Conservation (phyloP, 345 rosid species). For the Salix udensis region DNA sequence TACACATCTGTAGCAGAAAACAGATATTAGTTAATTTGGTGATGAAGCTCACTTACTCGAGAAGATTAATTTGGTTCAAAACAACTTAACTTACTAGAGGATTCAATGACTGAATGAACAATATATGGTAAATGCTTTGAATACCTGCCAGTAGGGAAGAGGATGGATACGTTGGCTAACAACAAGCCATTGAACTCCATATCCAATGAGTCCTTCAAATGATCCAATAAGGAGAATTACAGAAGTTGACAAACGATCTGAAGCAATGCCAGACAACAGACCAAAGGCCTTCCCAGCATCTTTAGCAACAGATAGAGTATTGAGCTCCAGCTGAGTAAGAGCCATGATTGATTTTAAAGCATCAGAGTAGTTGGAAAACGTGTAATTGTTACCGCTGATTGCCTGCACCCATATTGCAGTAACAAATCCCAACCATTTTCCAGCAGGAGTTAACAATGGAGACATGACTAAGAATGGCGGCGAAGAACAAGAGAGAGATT, state of each 20-base stretch:
- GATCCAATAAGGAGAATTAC: conserved; percentile 45
- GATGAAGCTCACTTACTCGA: no score
- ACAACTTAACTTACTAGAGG: no score
- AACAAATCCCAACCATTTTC: conserved; percentile 65
- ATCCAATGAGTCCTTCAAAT: conserved; percentile 51
- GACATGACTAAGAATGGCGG: neutral
- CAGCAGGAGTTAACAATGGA: conserved; percentile 19
- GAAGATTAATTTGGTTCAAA: no score
- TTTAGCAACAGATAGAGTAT: conserved; percentile 55
- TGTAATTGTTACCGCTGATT: conserved; percentile 60
- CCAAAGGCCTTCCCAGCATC: conserved; percentile 70
- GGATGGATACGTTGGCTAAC: conserved; percentile 46
- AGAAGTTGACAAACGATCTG: conserved; percentile 40
- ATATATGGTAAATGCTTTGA: neutral
- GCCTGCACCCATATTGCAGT: conserved; percentile 63
- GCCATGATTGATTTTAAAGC: conserved; percentile 60
- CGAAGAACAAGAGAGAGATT: neutral
- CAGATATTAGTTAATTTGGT: no score
- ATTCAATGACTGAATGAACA: no score
- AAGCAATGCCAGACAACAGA: conserved; percentile 55
- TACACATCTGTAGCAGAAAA: conserved; percentile 47
- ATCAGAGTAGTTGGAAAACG: conserved; percentile 56
- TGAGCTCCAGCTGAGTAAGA: conserved; percentile 51
- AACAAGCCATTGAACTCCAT: conserved; percentile 71
- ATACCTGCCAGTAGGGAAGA: conserved; percentile 62